Percentiles rank a stretch among this genome's conserved stretches.
These are phyloP conservation scores for Ophiostoma himal-ulmi DNA, from an alignment of 2,329 filamentous ascomycete genomes.

Conservation along the genomic window DNA sequence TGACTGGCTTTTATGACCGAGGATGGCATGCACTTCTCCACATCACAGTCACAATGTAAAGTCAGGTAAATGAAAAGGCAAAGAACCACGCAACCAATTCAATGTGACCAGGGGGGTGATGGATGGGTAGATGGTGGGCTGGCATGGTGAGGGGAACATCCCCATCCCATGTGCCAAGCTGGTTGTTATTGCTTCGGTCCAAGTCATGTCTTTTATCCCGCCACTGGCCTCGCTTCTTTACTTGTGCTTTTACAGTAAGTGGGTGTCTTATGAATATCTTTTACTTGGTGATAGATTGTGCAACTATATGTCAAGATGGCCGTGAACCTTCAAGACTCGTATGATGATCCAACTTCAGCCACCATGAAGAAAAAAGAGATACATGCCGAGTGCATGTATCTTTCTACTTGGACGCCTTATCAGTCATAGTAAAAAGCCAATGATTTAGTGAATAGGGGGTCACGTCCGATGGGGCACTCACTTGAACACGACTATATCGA, in stretches of 20 bases:
- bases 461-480: not conserved
- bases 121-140: not conserved
- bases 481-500: not conserved
- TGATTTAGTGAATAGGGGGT: not conserved
- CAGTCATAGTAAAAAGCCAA: not conserved
- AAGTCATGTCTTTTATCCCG: not conserved
- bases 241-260: not conserved
- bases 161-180: not conserved
- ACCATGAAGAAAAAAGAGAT: not conserved
- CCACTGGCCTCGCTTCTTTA: not conserved
- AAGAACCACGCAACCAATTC: not conserved
- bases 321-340: not conserved
- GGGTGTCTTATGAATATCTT: too few relatives aligned
- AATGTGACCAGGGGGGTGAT: not conserved
- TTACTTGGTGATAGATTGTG: too few relatives aligned
- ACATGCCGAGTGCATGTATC: too few relatives aligned
- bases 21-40: not conserved
- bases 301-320: not conserved
- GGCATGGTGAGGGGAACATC: constrained; percentile 1
- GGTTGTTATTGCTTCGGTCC: not conserved
- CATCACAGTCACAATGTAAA: not conserved
- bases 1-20: not conserved
- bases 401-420: too few relatives aligned
- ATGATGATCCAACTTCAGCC: not conserved
- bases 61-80: not conserved